Conservation (phyloP, 441 rosid species). For the Adansonia grandidieri region DNA sequence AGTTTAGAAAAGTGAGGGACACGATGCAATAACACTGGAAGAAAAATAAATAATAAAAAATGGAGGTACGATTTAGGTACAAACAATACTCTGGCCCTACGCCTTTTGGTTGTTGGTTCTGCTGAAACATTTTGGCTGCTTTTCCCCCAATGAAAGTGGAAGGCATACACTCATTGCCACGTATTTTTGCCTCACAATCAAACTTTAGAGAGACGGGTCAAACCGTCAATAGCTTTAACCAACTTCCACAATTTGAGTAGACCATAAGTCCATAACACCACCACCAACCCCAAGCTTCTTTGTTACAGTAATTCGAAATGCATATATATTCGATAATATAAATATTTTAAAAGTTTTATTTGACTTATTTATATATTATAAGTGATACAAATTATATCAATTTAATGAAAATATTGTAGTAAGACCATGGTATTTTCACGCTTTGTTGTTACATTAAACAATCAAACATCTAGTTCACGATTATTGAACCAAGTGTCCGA, state of each 20-base stretch:
- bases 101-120: not conserved
- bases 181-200: slow-evolving; percentile 9
- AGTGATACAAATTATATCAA: too few relatives aligned
- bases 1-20: not conserved
- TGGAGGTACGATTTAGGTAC: not conserved
- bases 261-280: not conserved
- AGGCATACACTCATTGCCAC: slow-evolving; percentile 21
- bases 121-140: not conserved
- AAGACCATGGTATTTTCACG: too few relatives aligned
- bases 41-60: not conserved
- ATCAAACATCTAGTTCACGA: too few relatives aligned
- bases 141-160: slow-evolving; percentile 1
- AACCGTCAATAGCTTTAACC: not conserved
- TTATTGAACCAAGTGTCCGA: too few relatives aligned
- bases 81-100: not conserved
- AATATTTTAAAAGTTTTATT: too few relatives aligned
- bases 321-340: too few relatives aligned
- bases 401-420: too few relatives aligned
- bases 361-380: too few relatives aligned
- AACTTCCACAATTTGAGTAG: not conserved
- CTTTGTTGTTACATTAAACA: too few relatives aligned
- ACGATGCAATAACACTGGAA: slow-evolving; percentile 4
- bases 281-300: too few relatives aligned
- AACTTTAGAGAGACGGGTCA: slow-evolving; percentile 6
- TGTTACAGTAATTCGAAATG: too few relatives aligned